A percentile compares a stretch with the other conserved stretches of the same genome.
phyloP scores from a whole-genome alignment of 805 yeast species.

The Starmerella geochares region DNA sequence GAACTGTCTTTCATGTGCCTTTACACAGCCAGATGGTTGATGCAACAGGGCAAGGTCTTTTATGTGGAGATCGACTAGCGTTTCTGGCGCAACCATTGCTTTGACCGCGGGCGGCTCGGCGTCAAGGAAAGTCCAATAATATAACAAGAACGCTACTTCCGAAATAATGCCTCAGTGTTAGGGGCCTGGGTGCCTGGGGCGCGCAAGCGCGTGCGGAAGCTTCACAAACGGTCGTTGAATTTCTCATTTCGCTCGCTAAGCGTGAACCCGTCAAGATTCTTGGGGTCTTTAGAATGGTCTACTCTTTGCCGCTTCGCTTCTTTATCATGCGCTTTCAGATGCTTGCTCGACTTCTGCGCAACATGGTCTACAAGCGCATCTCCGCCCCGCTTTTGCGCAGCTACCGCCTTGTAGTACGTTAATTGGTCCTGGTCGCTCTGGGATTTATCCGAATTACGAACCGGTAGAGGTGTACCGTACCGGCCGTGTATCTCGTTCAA shows the following conservation, averaged over 20 bases:
- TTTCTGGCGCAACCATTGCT: not conserved
- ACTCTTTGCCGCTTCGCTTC: not conserved
- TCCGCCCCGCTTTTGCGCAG: constrained; percentile 13
- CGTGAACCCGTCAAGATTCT: constrained; percentile 1
- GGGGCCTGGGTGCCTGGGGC: no score
- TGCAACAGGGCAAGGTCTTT: not conserved
- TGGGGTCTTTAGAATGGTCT: not conserved
- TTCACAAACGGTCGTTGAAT: not conserved
- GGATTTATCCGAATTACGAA: not conserved
- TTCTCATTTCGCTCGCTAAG: not conserved
- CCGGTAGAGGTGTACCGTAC: not conserved
- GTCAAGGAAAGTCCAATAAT: no score
- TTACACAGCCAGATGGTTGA: no score
- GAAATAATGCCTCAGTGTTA: no score
- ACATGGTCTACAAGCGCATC: constrained; percentile 14
- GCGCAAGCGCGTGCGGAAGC: not conserved
- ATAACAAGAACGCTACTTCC: no score
- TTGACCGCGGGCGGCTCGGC: no score
- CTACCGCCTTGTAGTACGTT: constrained; percentile 12
- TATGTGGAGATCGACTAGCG: not conserved
- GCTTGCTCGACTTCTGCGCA: not conserved
- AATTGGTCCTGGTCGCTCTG: not conserved
- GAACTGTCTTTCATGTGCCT: no score
- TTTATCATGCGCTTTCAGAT: not conserved
- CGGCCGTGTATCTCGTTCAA: not conserved